Base-by-base conservation (phyloP, 495 filamentous ascomycete species). In the Trypethelium eluteriae region DNA sequence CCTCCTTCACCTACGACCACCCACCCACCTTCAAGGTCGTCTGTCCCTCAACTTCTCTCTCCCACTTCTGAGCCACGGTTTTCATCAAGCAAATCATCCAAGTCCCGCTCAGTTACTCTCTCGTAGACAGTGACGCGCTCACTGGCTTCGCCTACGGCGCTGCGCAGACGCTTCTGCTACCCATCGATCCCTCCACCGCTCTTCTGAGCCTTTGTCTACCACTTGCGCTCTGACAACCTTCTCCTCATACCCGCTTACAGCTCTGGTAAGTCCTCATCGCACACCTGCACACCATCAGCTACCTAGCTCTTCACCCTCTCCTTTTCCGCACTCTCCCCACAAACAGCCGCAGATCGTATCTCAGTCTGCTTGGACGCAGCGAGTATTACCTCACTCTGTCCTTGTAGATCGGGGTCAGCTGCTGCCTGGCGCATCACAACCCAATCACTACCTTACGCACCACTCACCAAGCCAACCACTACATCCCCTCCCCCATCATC, bases 21-120 rank as follows among this genome's bases (percentile, higher is more conserved):
- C 79, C 79, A 66, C 80, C 81, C 69, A 80, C 77, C 44, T 77
- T 70, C 9, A 79, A 72, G 46, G 76, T 74, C 69, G 79, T 77
- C 14, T 77, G 68, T 65, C 78, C 75, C 63, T 80, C 7, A 46
- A 53, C 49, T 81, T 75, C 77, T 79, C 38, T 32, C 67, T 62
- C 64, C 39, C 18, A 25, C 49, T 53, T 9, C 49, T 16, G 49
- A 5, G 49, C 11, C 18, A 68, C 39, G 38, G 44, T 56, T 46
- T 39, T 78, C 82, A 36, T 53, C 49, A 9, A 53, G 18, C 11
- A 9, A 53, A 5, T 53, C 49, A 53, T 5, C 18, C 49, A 53
- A n/a, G 5, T n/a, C 5, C 49, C 2, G 12, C n/a, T 53, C 49
- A 25, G n/a, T 14, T 25, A 53, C 9, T 5, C 16, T n/a, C n/a